These are phyloP conservation scores for Mrakia hoshinonis DNA, from an alignment of 768 basidiomycete genomes.

Conservation along the genomic window DNA sequence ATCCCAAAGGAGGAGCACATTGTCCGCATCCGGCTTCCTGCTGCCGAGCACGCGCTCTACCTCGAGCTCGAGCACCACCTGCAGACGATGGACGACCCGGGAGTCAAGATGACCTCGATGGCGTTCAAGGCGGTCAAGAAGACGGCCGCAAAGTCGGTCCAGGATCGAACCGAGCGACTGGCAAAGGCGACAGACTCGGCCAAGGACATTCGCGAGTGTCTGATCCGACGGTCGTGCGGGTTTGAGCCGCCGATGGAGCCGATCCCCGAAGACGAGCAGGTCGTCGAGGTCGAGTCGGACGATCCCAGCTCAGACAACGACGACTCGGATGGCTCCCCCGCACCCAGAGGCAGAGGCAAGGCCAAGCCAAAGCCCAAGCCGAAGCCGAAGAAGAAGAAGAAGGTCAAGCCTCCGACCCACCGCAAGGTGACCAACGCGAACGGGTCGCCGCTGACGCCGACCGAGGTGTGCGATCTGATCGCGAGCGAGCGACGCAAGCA, in stretches of 20 bases:
- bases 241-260: too few relatives aligned
- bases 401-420: neutral
- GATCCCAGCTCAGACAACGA: neutral
- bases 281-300: neutral
- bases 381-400: neutral
- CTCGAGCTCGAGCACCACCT: conserved; percentile 88
- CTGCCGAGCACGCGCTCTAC: conserved; percentile 81
- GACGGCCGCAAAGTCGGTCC: neutral
- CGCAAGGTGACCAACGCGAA: too few relatives aligned
- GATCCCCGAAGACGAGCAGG: too few relatives aligned
- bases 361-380: too few relatives aligned
- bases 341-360: too few relatives aligned
- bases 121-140: neutral
- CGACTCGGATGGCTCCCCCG: too few relatives aligned
- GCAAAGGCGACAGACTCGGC: neutral
- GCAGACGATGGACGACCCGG: conserved; percentile 58
- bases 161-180: neutral
- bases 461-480: neutral
- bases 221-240: too few relatives aligned
- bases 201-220: neutral
- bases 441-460: neutral
- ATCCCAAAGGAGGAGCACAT: conserved; percentile 67
- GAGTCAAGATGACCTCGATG: neutral
- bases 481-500: neutral
- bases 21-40: conserved; percentile 62